Evolutionary conservation across 345 rosid genomes (phyloP).

Genomic region (Melaleuca quinquenervia): DNA sequence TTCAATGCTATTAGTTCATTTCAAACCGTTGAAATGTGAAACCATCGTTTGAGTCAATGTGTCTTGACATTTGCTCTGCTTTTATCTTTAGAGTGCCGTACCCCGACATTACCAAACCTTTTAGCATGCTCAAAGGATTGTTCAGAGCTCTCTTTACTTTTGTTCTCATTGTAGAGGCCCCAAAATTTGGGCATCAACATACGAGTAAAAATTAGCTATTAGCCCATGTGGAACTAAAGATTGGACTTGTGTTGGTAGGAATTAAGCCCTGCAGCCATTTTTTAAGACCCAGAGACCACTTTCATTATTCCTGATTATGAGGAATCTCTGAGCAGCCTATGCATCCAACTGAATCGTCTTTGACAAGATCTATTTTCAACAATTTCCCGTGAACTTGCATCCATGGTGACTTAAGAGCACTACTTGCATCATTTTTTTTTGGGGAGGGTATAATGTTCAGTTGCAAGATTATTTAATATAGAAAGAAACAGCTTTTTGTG

Average conservation of each 20-base stretch:
- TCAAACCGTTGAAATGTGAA: neutral
- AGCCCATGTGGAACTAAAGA: neutral
- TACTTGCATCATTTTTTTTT: neutral
- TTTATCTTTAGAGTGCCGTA: neutral
- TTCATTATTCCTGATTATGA: neutral
- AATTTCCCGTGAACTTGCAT: neutral
- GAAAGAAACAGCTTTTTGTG: neutral
- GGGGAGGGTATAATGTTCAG: neutral
- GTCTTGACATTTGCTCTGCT: neutral
- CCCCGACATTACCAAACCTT: neutral
- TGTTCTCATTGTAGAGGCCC: neutral
- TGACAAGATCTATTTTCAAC: neutral
- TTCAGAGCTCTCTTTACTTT: neutral
- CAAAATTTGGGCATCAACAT: neutral
- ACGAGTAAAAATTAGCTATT: neutral
- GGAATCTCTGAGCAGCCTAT: neutral
- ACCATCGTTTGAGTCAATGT: neutral
- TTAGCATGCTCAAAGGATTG: neutral
- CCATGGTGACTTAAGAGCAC: neutral
- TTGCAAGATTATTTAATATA: neutral
- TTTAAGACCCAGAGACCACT: neutral
- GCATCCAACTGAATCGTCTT: neutral
- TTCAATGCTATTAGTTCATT: neutral
- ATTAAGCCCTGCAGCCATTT: neutral
- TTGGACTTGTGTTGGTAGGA: neutral